A percentile compares a stretch with the other conserved stretches of the same genome.
Conservation (phyloP, 306 rosid species). For the Cyamopsis tetragonoloba region DNA sequence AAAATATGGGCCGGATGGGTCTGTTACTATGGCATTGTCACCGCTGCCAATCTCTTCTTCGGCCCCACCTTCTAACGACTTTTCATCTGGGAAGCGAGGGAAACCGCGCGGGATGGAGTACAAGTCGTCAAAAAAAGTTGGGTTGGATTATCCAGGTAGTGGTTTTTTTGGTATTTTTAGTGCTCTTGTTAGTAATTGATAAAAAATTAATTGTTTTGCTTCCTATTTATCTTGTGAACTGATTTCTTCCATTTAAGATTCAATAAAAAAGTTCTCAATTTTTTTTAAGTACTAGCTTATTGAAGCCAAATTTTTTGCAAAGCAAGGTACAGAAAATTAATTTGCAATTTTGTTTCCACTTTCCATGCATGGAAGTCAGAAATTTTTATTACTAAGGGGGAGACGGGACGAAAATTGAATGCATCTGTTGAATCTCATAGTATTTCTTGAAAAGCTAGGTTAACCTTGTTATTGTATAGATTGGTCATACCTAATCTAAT, state of each 20-base stretch:
- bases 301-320: neutral
- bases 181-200: slow-evolving; percentile 9
- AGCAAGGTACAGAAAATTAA: slow-evolving; percentile 23
- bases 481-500: neutral
- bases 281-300: neutral
- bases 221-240: slow-evolving; percentile 5
- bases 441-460: neutral
- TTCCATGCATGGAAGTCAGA: slow-evolving; percentile 14
- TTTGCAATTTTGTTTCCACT: slow-evolving; percentile 18
- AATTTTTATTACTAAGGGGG: slow-evolving; percentile 10
- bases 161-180: neutral
- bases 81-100: slow-evolving; percentile 52
- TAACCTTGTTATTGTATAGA: neutral
- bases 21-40: slow-evolving; percentile 72
- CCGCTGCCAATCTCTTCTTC: slow-evolving; percentile 68
- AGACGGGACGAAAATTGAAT: too few relatives aligned
- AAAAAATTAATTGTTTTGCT: too few relatives aligned
- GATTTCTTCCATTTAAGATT: neutral
- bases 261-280: neutral
- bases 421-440: neutral
- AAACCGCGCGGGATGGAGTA: slow-evolving; percentile 50
- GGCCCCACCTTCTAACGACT: slow-evolving; percentile 44
- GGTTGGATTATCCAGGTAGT: slow-evolving; percentile 57
- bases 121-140: slow-evolving; percentile 56
- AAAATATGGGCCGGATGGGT: slow-evolving; percentile 78